Conservation (phyloP, 306 rosid species). For the Pyrus bretschneideri region DNA sequence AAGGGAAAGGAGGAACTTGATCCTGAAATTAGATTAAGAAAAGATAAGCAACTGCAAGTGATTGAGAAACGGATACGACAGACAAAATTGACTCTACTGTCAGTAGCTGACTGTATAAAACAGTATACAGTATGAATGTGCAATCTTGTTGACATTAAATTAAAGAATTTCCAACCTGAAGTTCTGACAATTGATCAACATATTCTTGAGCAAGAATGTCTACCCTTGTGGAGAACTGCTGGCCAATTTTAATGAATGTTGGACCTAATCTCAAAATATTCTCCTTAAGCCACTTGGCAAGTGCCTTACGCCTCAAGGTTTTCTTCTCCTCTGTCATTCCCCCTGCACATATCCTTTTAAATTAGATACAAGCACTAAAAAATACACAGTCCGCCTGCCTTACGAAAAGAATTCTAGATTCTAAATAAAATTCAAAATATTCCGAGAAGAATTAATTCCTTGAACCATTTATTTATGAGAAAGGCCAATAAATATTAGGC, state of each 20-base stretch:
- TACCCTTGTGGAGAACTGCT: constrained; percentile 98
- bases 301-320: constrained; percentile 59
- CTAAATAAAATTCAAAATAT: not conserved
- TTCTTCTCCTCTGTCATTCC: constrained; percentile 89
- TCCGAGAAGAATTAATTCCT: not conserved
- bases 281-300: constrained; percentile 98
- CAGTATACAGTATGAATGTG: not conserved
- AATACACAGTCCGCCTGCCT: not conserved
- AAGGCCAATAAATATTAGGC: not conserved
- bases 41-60: not conserved
- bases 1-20: constrained; percentile 99
- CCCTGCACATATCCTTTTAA: constrained; percentile 34
- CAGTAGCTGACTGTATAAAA: not conserved
- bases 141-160: not conserved
- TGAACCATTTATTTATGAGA: not conserved
- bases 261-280: constrained; percentile 95
- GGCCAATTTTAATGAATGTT: constrained; percentile 96
- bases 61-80: not conserved
- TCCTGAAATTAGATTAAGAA: constrained; percentile 51
- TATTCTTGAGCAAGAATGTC: constrained; percentile 97
- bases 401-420: not conserved
- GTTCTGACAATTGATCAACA: constrained; percentile 93
- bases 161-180: constrained; percentile 57
- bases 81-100: not conserved
- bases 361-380: not conserved